Base-by-base conservation (phyloP, 2,329 filamentous ascomycete genomes). In the Fusarium secorum region DNA sequence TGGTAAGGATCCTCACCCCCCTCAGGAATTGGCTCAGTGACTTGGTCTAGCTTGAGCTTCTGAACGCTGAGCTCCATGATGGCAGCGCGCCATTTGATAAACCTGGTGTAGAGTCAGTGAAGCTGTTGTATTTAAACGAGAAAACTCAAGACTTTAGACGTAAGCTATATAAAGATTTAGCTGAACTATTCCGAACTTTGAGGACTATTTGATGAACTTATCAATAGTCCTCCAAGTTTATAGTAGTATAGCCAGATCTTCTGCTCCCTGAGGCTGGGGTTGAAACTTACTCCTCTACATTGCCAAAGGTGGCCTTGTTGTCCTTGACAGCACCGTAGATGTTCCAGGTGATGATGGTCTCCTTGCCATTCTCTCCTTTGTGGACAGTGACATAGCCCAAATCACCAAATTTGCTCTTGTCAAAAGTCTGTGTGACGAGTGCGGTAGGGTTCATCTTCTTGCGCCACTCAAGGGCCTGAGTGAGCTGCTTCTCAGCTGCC, bases 261-360 rank as follows among this genome's bases (percentile, higher is more conserved):
- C 45, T 22, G 20, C 28, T 48, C 15, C 28, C 26, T 17, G 20
- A 32, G 28, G 28, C 7, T 24, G 17, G 30, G 18, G 48, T 28
- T 30, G 17, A 11, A 30, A 85, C 91, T 79, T 83, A 97, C 93
- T 92, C 92, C 30, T 94, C 86, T 10, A 94, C 83, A 76, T 96
- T 87, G 7, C 92, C 93, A 83, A 98, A 98, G 0, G 94, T 97
- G 71, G 92, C 88, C 68, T 94, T 89, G 75, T 92, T 89, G 74
- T 93, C 88, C 86, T 96, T 96, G 69, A 95, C 93, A 39, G 89
- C 89, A 18, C 95, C 95, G 78, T 98, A 98, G 77, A 98, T 90
- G 80, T 98, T 98, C 91, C 95, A 98, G 4, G 93, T 96, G 52
- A 95, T 90, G 60, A 97, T 78, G 22, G 75, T 86, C 79, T 91